Base-by-base conservation (phyloP, 2,329 filamentous ascomycete species). In the Penicillium sp. region DNA sequence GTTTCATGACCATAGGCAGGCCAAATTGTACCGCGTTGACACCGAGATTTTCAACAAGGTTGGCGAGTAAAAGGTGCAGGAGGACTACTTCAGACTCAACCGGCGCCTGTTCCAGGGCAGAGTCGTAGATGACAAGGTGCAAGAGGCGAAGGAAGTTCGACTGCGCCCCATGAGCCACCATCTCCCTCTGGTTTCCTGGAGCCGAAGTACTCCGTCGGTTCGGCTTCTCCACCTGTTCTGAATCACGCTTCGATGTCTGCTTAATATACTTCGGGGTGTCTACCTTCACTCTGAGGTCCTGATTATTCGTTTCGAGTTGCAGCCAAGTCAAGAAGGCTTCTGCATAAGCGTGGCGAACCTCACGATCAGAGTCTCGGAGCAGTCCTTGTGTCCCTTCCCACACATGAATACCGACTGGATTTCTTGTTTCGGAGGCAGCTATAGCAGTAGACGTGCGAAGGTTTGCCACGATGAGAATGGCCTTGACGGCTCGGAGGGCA, bases 301-400 rank as follows among this genome's bases (percentile, higher is more conserved):
- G 72, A 47, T 74, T 77, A 1, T 78, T 85, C 14, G 87, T 87
- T 68, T 95, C 89, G n/a, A 85, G 74, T 46, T 86, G 81, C 42
- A 96, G 75, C 89, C 91, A 98, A 0, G 86, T 87, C 32, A 87
- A 68, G 13, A 97, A 69, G 4, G 89, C 87, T 66, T 95, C 88
- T 6, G 84, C 81, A 58, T 97, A 98, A 0, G 89, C 87, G 63
- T 85, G 85, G 44, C 90, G 82, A 27, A 97, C 89, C 26, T 81
- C 77, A 26, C 81, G 81, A 59, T 90, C 85, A 0, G 81, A 77
- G 60, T 96, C 91, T 29, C 86, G 83, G 16, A 97, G 73, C 36
- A 97, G 79, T 87, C 89, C 95, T 51, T 96, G 89, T 0, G 90
- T 95, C n/a, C 88, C 89, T 67, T 97, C 90, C 93, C 93, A 98